Evolutionary conservation across 2,329 filamentous ascomycete genomes (phyloP).

Genomic region (Fusarium dimerum): DNA sequence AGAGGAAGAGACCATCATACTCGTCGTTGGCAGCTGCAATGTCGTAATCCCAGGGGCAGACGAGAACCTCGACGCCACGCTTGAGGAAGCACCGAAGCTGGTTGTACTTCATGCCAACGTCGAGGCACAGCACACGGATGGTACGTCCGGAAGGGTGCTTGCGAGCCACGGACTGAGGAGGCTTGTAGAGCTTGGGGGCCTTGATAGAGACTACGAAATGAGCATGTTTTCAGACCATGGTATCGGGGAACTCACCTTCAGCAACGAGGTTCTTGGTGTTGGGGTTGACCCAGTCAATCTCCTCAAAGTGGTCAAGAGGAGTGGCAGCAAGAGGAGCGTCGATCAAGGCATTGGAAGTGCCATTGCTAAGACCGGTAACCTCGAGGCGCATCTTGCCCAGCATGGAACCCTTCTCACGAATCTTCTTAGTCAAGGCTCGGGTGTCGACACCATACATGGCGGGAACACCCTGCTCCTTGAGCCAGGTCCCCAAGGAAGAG

Average conservation of each 20-base stretch:
- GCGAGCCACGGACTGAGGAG: slow-evolving; percentile 68
- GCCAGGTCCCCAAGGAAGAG: slow-evolving; percentile 90
- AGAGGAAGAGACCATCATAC: slow-evolving; percentile 96
- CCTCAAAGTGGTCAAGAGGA: slow-evolving; percentile 62
- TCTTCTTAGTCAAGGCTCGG: slow-evolving; percentile 88
- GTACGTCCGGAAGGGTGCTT: slow-evolving; percentile 86
- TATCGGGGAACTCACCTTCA: slow-evolving; percentile 69
- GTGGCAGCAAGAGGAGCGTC: slow-evolving; percentile 23
- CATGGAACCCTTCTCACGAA: slow-evolving; percentile 94
- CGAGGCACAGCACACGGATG: slow-evolving; percentile 86
- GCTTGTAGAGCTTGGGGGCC: slow-evolving; percentile 81
- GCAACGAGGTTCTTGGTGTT: slow-evolving; percentile 91
- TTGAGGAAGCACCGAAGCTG: slow-evolving; percentile 91
- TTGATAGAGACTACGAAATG: slow-evolving; percentile 77
- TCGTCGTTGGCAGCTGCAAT: slow-evolving; percentile 78
- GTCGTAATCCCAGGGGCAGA: slow-evolving; percentile 96
- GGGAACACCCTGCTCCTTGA: slow-evolving; percentile 92
- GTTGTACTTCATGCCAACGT: slow-evolving; percentile 98
- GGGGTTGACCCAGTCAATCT: slow-evolving; percentile 86
- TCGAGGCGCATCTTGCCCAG: slow-evolving; percentile 84
- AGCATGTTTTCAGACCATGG: slow-evolving; percentile 36
- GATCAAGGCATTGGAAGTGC: slow-evolving; percentile 37
- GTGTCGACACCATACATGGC: slow-evolving; percentile 97
- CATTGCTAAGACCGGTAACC: slow-evolving; percentile 48
- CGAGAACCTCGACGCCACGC: slow-evolving; percentile 89